Conservation (phyloP, 371 early-diverging fungal genomes). For the Apophysomyces trapeziformis region DNA sequence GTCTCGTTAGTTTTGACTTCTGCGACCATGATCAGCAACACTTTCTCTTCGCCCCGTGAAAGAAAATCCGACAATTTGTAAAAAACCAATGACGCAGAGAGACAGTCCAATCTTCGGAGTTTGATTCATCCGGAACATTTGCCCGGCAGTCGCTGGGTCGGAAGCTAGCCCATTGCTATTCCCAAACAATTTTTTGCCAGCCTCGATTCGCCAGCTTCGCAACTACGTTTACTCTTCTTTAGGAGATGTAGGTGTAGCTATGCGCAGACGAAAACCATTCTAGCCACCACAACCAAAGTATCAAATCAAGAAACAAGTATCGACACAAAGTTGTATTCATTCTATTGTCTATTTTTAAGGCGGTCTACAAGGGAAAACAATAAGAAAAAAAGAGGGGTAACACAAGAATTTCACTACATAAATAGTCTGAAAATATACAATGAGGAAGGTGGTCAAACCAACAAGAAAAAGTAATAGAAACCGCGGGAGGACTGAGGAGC, state of each 20-base stretch:
- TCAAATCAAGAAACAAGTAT: neutral
- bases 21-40: conserved; percentile 8
- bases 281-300: too few species aligned
- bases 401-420: conserved; percentile 1
- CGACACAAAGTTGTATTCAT: neutral
- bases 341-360: conserved; percentile 8
- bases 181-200: too few species aligned
- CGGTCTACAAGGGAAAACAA: neutral
- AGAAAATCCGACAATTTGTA: neutral
- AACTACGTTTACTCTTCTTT: too few species aligned
- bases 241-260: too few species aligned
- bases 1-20: conserved; percentile 5
- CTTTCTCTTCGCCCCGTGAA: neutral
- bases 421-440: conserved; percentile 4
- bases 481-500: neutral
- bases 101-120: too few species aligned
- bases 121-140: too few species aligned
- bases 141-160: too few species aligned
- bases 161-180: too few species aligned
- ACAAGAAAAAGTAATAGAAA: too few species aligned
- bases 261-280: too few species aligned
- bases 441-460: neutral
- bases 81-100: too few species aligned
- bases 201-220: too few species aligned
- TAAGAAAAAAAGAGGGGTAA: conserved; percentile 1